Evolutionary conservation across 768 basidiomycete genomes (phyloP).

Genomic region (Austroboletus eburneus): DNA sequence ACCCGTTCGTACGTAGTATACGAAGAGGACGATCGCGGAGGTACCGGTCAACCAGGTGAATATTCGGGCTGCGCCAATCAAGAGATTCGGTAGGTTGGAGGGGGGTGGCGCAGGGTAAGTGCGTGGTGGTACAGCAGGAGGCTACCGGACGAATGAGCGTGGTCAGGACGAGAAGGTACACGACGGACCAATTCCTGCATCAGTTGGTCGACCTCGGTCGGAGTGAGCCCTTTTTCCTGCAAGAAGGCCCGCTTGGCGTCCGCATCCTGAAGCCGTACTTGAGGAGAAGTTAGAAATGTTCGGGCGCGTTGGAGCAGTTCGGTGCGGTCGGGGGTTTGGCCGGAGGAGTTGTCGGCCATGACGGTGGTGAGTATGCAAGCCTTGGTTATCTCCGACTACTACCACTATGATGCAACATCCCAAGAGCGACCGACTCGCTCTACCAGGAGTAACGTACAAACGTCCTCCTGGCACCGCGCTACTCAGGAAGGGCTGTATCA

Average conservation of each 20-base stretch:
- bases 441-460: background rate
- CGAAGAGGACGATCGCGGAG: conserved; percentile 50
- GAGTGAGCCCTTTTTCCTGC: conserved; percentile 63
- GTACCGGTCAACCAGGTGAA: conserved; percentile 66
- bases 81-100: conserved; percentile 61
- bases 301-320: conserved; percentile 55
- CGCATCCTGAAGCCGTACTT: conserved; percentile 54
- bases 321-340: conserved; percentile 30
- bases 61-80: conserved; percentile 58
- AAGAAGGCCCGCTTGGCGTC: conserved; percentile 61
- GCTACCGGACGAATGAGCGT: conserved; percentile 18
- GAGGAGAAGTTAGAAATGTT: conserved; percentile 61
- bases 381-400: too few species aligned
- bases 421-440: background rate
- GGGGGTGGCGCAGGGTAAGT: conserved; percentile 69
- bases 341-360: background rate
- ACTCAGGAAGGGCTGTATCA: too few species aligned
- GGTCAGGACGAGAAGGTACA: background rate
- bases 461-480: too few species aligned
- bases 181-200: conserved; percentile 51
- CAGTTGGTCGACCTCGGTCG: conserved; percentile 54
- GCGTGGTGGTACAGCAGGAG: conserved; percentile 60
- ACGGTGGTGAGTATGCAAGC: background rate
- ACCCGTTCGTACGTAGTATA: conserved; percentile 58
- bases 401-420: too few species aligned